A percentile compares a stretch with the other conserved stretches of the same genome.
These are phyloP conservation scores for Globisporangium parvum DNA, from an alignment of 352 stramenopile species.

Conservation along the genomic window DNA sequence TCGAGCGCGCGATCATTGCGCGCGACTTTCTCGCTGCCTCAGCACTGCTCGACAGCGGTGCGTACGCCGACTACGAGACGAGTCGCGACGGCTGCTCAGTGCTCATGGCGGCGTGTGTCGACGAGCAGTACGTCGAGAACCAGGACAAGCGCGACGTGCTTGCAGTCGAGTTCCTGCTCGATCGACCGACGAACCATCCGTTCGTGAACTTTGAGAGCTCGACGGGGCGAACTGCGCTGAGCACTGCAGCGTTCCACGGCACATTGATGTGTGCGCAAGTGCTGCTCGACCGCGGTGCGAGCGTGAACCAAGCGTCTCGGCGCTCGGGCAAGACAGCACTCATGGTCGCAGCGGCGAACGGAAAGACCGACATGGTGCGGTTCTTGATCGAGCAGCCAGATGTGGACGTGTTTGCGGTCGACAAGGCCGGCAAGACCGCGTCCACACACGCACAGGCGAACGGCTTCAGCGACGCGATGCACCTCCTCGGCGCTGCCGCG, in stretches of 20 bases:
- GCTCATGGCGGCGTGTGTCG: conserved; percentile 46
- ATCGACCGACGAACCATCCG: conserved; percentile 40
- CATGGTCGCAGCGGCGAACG: conserved; percentile 50
- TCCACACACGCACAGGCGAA: conserved; percentile 29
- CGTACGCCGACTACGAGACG: conserved; percentile 67
- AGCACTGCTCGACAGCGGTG: conserved; percentile 44
- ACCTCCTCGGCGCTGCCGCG: conserved; percentile 41
- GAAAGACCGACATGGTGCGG: conserved; percentile 39
- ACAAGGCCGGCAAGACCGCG: conserved; percentile 32
- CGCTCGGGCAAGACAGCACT: conserved; percentile 37
- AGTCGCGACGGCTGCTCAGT: conserved; percentile 24
- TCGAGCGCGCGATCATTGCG: conserved; percentile 40
- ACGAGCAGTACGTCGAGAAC: conserved; percentile 59
- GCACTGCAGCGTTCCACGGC: conserved; percentile 36
- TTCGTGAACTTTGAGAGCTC: conserved; percentile 63
- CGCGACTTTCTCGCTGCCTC: conserved; percentile 34
- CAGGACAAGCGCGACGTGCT: conserved; percentile 43
- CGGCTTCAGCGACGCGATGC: conserved; percentile 24
- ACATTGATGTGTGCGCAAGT: conserved; percentile 41
- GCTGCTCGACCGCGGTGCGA: conserved; percentile 45
- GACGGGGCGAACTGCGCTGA: conserved; percentile 35
- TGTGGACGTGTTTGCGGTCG: conserved; percentile 28
- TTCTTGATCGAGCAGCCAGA: conserved; percentile 39
- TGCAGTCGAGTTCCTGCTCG: conserved; percentile 50
- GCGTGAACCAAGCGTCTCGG: conserved; percentile 34